Conservation (phyloP, 2,329 filamentous ascomycete genomes). For the Sarocladiaceae sp. region DNA sequence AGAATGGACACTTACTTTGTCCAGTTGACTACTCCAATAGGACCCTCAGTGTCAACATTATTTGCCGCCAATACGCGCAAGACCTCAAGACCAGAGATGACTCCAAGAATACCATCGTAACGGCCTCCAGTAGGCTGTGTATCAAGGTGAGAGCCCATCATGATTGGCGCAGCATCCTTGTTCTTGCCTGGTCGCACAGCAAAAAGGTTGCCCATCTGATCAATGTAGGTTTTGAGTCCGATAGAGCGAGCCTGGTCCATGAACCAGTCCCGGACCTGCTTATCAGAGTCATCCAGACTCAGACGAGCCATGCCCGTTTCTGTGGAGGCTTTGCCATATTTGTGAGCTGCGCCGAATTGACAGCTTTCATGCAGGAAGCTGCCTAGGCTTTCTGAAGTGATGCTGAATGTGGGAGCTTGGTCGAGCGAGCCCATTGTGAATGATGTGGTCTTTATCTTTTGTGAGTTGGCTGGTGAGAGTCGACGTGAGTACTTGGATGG, state of each 20-base stretch:
- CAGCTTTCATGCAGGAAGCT: conserved; percentile 12
- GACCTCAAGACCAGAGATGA: conserved; percentile 69
- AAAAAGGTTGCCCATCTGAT: conserved; percentile 79
- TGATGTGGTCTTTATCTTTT: too few species aligned
- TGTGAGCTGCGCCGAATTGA: conserved; percentile 12
- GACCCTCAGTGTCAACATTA: conserved; percentile 63
- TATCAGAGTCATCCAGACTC: conserved; percentile 70
- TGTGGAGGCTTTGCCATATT: conserved; percentile 15
- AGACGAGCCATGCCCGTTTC: conserved; percentile 78
- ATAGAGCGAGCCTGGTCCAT: conserved; percentile 58
- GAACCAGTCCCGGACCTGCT: conserved; percentile 75
- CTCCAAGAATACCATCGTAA: conserved; percentile 74
- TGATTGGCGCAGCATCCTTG: conserved; percentile 57
- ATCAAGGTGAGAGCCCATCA: conserved; percentile 67
- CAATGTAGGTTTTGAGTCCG: conserved; percentile 64
- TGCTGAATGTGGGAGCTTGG: conserved; percentile 1
- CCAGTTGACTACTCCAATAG: conserved; percentile 74
- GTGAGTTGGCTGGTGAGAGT: too few species aligned
- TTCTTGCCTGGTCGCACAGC: conserved; percentile 61
- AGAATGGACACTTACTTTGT: conserved; percentile 49
- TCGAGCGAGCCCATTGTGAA: conserved; percentile 7
- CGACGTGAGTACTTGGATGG: too few species aligned
- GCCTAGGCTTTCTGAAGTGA: conserved; percentile 9
- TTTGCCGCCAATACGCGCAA: conserved; percentile 61
- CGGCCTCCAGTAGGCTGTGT: conserved; percentile 61